Evolutionary conservation across 768 basidiomycete species (phyloP).

Genomic region (Podaxis pistillaris): DNA sequence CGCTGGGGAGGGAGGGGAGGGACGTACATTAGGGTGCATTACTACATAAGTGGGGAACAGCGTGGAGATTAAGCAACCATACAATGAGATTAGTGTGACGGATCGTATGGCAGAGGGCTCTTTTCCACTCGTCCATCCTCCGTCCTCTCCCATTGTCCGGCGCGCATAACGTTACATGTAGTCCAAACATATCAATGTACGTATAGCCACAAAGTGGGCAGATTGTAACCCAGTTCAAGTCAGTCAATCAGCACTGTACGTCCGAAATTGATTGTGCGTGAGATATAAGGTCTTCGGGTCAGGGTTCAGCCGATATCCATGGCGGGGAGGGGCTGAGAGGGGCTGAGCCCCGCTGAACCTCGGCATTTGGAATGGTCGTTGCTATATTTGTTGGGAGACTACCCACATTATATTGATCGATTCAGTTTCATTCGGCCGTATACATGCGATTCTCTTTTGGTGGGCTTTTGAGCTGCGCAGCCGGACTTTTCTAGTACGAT

Average conservation of each 20-base stretch:
- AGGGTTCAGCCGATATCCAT: constrained; percentile 1
- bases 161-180: not conserved
- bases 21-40: not conserved
- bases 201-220: not conserved
- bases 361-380: not conserved
- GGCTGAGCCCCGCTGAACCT: not conserved
- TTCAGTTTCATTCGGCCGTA: constrained; percentile 2
- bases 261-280: not conserved
- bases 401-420: not conserved
- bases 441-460: not conserved
- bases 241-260: not conserved
- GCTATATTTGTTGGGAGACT: not conserved
- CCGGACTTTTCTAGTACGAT: not conserved
- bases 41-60: not conserved
- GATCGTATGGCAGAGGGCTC: not conserved
- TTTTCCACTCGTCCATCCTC: not conserved
- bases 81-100: not conserved
- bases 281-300: not conserved
- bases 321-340: not conserved
- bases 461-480: not conserved
- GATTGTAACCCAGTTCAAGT: not conserved
- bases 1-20: not conserved
- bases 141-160: not conserved
- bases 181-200: not conserved
- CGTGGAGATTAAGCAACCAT: constrained; percentile 6